phyloP scores from a whole-genome alignment of 2,329 filamentous ascomycete species.

The Exophiala sp. region DNA sequence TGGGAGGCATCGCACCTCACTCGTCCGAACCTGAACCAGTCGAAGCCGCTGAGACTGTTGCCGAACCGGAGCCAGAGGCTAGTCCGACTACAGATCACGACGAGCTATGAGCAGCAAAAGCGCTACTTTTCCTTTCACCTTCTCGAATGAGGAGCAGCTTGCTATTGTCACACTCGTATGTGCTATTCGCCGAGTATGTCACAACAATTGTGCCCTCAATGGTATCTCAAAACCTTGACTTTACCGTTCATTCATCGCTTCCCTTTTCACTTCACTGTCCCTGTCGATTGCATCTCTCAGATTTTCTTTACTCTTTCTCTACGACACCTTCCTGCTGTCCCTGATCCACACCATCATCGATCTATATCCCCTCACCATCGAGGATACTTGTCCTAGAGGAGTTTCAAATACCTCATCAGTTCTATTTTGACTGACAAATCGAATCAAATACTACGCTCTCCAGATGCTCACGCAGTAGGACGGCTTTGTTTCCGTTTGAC shows the following conservation, averaged over 20 bases:
- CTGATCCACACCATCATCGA: too few relatives aligned
- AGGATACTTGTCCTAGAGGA: too few relatives aligned
- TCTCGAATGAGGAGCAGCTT: too few relatives aligned
- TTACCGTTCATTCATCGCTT: background rate
- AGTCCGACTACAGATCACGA: conserved; percentile 16
- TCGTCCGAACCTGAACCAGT: conserved; percentile 5
- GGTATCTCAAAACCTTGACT: too few relatives aligned
- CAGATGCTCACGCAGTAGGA: too few relatives aligned
- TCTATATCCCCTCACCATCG: too few relatives aligned
- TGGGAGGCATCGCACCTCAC: conserved; percentile 43
- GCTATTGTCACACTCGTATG: too few relatives aligned
- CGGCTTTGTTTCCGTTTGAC: too few relatives aligned
- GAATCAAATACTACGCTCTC: too few relatives aligned
- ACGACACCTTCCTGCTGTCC: background rate
- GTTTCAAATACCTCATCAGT: too few relatives aligned
- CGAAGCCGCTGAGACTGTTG: conserved; percentile 20
- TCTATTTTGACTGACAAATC: too few relatives aligned
- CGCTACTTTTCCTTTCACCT: background rate
- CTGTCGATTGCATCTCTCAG: background rate
- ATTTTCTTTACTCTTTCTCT: background rate
- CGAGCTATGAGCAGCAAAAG: conserved; percentile 14
- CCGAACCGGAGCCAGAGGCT: conserved; percentile 11
- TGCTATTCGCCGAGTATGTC: background rate
- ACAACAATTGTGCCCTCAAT: too few relatives aligned
- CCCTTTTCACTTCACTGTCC: background rate